Evolutionary conservation across 1,139 yeast genomes (phyloP), one percentile per base, ranked within the genome.

Genomic region (Eremothecium gossypii): DNA sequence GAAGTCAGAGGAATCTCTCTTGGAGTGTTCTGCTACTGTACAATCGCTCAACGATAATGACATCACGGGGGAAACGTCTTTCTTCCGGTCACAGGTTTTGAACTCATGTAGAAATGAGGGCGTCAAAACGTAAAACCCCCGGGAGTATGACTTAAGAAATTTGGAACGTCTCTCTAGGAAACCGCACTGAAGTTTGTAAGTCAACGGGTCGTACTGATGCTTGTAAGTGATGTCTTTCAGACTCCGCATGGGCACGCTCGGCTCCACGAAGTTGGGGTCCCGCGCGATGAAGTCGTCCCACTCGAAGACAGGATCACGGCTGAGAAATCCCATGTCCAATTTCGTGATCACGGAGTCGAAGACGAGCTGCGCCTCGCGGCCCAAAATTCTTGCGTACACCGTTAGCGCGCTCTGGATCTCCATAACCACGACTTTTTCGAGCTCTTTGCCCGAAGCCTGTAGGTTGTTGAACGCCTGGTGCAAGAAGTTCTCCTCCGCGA

Each of bases 41-140:
- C 96, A 87, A 46, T 84, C 86, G 54, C 79, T 84, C 45, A 91
- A 70, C 14, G 86, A 74, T 44, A 91, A 67, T 0, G 96, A 87
- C 83, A 86, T 80, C 12, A 84, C 81, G 1, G 98, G 98, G n/a
- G 72, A 61, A 43, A 84, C 77, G 60, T 89, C 96, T 55, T 76
- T 82, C 53, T 80, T 82, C 43, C 95, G 73, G 62, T 89, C 96
- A 7, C 77, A 65, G 1, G 89, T 70, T 66, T 87, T 89, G 65
- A 91, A 85, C 65, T 91, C 98, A 60, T 91, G 97, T 45, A 91
- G 68, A 56, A 77, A 89, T 45, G 80, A 78, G 44, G 96, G 83
- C 1, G 98, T 87, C 51, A 91, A 69, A 27, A 91, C 95, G 60
- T 87, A 93, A 79, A 85, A 91, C 4, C 94, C 95, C 51, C 79